Evolutionary conservation across 164 flowering plant species (phyloP).

Genomic region (Paratinospora sagittata): DNA sequence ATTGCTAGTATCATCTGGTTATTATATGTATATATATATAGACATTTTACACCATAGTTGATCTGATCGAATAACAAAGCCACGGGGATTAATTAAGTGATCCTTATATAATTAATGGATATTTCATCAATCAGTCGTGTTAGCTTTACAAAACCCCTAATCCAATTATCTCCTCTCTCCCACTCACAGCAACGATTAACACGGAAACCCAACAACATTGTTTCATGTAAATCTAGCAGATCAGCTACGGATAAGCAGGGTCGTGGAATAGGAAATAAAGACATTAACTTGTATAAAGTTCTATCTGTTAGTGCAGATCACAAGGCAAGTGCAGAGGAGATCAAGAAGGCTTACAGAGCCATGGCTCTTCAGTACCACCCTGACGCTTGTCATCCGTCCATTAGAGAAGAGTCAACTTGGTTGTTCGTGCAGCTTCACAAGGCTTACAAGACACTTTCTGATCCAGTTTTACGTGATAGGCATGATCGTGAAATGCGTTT

Average conservation of each 20-base stretch:
- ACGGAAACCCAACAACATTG: background rate
- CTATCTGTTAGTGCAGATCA: constrained; percentile 18
- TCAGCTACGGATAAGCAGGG: too few relatives aligned
- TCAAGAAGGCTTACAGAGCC: constrained; percentile 30
- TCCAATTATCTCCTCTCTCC: constrained; percentile 1
- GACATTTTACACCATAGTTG: too few relatives aligned
- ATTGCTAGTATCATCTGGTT: too few relatives aligned
- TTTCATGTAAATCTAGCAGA: constrained; percentile 8
- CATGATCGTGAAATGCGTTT: constrained; percentile 25
- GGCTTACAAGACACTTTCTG: constrained; percentile 31
- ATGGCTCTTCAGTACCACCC: constrained; percentile 32
- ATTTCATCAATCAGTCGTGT: background rate
- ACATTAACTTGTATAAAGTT: constrained; percentile 15
- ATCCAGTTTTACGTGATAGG: constrained; percentile 20
- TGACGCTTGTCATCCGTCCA: constrained; percentile 27
- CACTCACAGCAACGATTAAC: background rate
- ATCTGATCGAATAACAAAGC: too few relatives aligned
- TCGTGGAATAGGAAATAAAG: too few relatives aligned
- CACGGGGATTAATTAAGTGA: too few relatives aligned
- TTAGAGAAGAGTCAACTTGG: constrained; percentile 22
- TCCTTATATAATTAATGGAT: too few relatives aligned
- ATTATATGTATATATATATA: too few relatives aligned
- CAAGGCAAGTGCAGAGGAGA: constrained; percentile 24
- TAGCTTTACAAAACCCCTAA: background rate
- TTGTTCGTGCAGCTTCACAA: constrained; percentile 23